Evolutionary conservation across 2,329 filamentous ascomycete genomes (phyloP).

Genomic region (Colletotrichum sublineola): DNA sequence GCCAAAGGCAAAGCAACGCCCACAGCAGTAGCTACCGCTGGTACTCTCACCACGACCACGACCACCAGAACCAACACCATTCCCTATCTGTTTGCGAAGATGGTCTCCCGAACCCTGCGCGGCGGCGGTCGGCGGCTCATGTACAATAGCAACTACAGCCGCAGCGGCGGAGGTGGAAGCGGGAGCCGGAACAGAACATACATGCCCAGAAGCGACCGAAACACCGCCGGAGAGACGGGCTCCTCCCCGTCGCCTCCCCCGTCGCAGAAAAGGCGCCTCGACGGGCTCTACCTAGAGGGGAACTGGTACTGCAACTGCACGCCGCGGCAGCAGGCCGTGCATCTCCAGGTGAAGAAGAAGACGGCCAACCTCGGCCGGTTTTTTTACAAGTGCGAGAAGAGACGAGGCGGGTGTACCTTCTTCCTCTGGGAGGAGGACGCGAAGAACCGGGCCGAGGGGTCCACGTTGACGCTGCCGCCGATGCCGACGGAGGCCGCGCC

Average conservation of each 20-base stretch:
- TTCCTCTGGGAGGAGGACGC: slow-evolving; percentile 61
- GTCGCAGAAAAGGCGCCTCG: slow-evolving; percentile 50
- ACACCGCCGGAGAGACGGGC: background rate
- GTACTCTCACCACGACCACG: background rate
- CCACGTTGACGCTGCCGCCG: slow-evolving; percentile 33
- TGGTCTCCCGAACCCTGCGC: slow-evolving; percentile 32
- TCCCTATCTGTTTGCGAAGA: slow-evolving; percentile 4
- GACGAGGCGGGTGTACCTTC: slow-evolving; percentile 54
- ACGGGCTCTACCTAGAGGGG: slow-evolving; percentile 51
- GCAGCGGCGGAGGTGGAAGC: background rate
- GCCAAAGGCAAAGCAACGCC: background rate
- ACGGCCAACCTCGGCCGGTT: slow-evolving; percentile 55
- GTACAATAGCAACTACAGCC: slow-evolving; percentile 17
- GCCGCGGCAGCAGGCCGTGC: slow-evolving; percentile 54
- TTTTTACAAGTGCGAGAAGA: slow-evolving; percentile 58
- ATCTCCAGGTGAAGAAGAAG: slow-evolving; percentile 55
- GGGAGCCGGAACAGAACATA: background rate
- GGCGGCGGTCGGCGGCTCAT: slow-evolving; percentile 29
- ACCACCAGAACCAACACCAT: background rate
- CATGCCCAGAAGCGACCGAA: background rate
- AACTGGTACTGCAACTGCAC: slow-evolving; percentile 59
- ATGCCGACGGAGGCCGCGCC: slow-evolving; percentile 19
- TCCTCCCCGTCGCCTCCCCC: slow-evolving; percentile 21
- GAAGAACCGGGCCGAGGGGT: slow-evolving; percentile 29
- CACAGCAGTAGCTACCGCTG: background rate